These are phyloP conservation scores for Suillus spraguei DNA, from an alignment of 768 basidiomycete species.

Conservation along the genomic window DNA sequence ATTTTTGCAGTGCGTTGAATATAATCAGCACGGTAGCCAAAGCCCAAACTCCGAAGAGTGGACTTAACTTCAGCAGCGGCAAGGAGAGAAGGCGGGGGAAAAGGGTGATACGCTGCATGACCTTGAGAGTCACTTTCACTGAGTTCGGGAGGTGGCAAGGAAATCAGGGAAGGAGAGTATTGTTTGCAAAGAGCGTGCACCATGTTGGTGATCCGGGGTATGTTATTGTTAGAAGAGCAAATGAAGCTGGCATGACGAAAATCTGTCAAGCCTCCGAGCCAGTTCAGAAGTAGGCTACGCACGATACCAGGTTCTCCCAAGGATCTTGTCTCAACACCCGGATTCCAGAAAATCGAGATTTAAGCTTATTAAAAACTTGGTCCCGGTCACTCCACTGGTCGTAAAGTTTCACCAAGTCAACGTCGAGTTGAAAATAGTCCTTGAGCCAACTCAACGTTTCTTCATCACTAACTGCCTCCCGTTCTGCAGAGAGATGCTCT, in stretches of 20 bases:
- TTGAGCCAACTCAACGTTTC: constrained; percentile 76
- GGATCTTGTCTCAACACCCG: constrained; percentile 90
- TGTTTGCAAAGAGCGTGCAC: constrained; percentile 79
- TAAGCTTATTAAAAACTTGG: constrained; percentile 67
- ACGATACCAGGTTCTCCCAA: constrained; percentile 96
- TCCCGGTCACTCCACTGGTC: constrained; percentile 75
- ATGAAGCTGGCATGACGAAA: constrained; percentile 68
- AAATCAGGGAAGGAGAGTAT: constrained; percentile 72
- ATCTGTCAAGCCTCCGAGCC: constrained; percentile 6
- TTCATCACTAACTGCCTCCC: constrained; percentile 44
- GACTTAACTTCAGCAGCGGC: constrained; percentile 57
- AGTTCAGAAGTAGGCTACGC: constrained; percentile 36
- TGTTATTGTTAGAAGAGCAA: constrained; percentile 97
- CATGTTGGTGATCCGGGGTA: constrained; percentile 92
- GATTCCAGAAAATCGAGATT: constrained; percentile 75
- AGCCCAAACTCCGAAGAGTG: constrained; percentile 80
- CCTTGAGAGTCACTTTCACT: not conserved
- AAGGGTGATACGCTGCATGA: constrained; percentile 64
- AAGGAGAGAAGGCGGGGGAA: constrained; percentile 78
- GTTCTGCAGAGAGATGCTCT: constrained; percentile 34
- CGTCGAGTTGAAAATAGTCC: constrained; percentile 88
- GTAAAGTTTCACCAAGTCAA: constrained; percentile 74
- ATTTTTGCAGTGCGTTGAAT: constrained; percentile 83
- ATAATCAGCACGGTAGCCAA: constrained; percentile 94
- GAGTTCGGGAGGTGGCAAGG: constrained; percentile 37